phyloP scores from a whole-genome alignment of 2,329 filamentous ascomycete genomes.

The Xylariaceae sp. region DNA sequence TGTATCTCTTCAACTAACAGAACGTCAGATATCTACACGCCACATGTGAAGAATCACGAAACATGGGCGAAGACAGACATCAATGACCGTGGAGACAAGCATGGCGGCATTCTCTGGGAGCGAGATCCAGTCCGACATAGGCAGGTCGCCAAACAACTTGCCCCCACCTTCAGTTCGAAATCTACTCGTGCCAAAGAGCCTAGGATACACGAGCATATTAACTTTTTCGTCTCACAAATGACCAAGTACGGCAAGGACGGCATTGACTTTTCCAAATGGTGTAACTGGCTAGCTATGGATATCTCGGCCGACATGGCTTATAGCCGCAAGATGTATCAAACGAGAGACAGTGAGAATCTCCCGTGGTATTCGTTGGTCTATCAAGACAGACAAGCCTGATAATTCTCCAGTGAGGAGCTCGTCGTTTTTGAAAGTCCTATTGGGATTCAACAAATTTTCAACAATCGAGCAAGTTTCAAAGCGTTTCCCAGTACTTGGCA shows the following conservation, averaged over 20 bases:
- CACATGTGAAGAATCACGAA: slow-evolving; percentile 25
- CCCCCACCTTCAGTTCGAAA: slow-evolving; percentile 5
- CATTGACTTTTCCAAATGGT: slow-evolving; percentile 16
- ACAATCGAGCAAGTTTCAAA: slow-evolving; percentile 8
- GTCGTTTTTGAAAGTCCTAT: slow-evolving; percentile 5
- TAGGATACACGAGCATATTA: slow-evolving; percentile 20
- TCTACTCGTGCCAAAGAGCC: slow-evolving; percentile 18
- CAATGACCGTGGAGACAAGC: background rate
- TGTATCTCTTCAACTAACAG: too few relatives aligned
- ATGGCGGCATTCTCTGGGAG: slow-evolving; percentile 3
- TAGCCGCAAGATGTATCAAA: slow-evolving; percentile 18
- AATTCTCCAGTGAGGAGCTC: background rate
- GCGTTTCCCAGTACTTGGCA: slow-evolving; percentile 7
- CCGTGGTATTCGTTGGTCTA: background rate
- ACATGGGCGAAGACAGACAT: background rate
- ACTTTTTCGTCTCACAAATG: slow-evolving; percentile 23
- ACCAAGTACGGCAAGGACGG: slow-evolving; percentile 1
- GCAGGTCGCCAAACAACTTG: background rate
- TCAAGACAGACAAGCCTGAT: background rate
- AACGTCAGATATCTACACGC: slow-evolving; percentile 23
- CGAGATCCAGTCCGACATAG: slow-evolving; percentile 6
- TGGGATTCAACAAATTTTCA: slow-evolving; percentile 9
- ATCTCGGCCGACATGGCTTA: slow-evolving; percentile 25
- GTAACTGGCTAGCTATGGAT: slow-evolving; percentile 24
- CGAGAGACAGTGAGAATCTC: slow-evolving; percentile 15